Base-by-base conservation (phyloP, 495 filamentous ascomycete genomes). In the Aspergillus carlsbadensis region DNA sequence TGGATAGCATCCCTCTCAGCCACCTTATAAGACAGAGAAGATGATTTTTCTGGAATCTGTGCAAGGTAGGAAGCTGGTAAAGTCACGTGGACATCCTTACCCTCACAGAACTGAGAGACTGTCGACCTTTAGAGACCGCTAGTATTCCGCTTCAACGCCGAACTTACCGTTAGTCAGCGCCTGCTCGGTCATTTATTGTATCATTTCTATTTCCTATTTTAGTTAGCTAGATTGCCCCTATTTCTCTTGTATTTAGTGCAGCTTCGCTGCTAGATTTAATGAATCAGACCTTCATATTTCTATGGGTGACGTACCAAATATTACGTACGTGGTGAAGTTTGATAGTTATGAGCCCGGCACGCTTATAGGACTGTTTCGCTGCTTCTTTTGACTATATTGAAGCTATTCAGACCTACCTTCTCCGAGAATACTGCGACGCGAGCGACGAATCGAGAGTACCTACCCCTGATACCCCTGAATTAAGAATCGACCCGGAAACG, bases 21-120 rank as follows among this genome's bases (percentile, higher is more conserved):
- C 3, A 3, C 8, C 4, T 8, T 29, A 1, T 24, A 11, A 10
- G 17, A 1, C 15, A 21, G 3, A 8, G 40, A 21, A 22, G 7
- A 21, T 31, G 3, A 29, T 15, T 15, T 20, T 45, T 45, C 42
- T 45, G 26, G 41, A 43, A 43, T 24, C 41, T 13, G 5, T 6
- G 1, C 24, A 21, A 1, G 14, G 11, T n/a, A 17, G 10, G 15
- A 51, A 42, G 50, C 13, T 22, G 18, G 10, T 17, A 29, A 31
- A 43, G n/a, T 61, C 59, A 61, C 54, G 59, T 61, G 59, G 36
- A 39, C 34, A 3, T 35, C 33, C 45, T 41, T 61, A 34, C 54
- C 59, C 59, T 57, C 35, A 61, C 8, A 29, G 8, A 8, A 29
- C 26, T 29, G 8, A 22, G 21, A 40, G 22, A 18, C 41, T 39